Conservation (phyloP, 2,329 filamentous ascomycete species). For the Dothiorella sarmentorum region DNA sequence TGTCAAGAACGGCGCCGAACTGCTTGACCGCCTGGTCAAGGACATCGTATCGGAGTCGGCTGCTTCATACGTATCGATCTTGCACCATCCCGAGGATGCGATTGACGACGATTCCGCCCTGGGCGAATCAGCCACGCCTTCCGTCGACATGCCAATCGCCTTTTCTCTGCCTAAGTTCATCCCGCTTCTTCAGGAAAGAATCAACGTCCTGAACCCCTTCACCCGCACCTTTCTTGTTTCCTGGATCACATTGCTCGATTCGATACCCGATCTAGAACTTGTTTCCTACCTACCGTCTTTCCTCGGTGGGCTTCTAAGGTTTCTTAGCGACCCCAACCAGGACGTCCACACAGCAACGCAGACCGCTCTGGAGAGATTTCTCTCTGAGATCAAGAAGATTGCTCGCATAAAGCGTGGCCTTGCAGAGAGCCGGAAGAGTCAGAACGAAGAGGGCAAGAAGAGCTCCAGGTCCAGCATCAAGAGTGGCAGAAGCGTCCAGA, state of each 20-base stretch:
- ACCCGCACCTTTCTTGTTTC: constrained; percentile 92
- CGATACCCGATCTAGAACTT: constrained; percentile 92
- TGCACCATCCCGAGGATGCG: constrained; percentile 62
- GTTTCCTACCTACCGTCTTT: constrained; percentile 92
- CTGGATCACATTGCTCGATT: constrained; percentile 93
- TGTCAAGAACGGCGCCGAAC: constrained; percentile 95
- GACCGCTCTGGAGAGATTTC: constrained; percentile 80
- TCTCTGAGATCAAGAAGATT: constrained; percentile 92
- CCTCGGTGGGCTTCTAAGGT: constrained; percentile 81
- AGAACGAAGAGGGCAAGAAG: constrained; percentile 65
- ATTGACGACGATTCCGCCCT: constrained; percentile 41
- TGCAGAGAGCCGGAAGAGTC: constrained; percentile 72
- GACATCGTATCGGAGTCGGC: constrained; percentile 95
- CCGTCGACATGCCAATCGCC: constrained; percentile 64
- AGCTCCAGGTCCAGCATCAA: constrained; percentile 58
- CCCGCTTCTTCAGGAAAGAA: constrained; percentile 87
- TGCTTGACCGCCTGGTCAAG: constrained; percentile 90
- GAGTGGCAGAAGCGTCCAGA: constrained; percentile 31
- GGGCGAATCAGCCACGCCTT: constrained; percentile 22
- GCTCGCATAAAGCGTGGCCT: constrained; percentile 89
- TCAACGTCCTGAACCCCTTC: constrained; percentile 91
- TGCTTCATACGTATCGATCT: constrained; percentile 86
- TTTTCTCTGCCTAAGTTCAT: constrained; percentile 92
- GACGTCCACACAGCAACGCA: constrained; percentile 96
- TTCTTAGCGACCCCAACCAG: constrained; percentile 83